phyloP scores from a whole-genome alignment of 306 rosid species.

The Fragaria iinumae region DNA sequence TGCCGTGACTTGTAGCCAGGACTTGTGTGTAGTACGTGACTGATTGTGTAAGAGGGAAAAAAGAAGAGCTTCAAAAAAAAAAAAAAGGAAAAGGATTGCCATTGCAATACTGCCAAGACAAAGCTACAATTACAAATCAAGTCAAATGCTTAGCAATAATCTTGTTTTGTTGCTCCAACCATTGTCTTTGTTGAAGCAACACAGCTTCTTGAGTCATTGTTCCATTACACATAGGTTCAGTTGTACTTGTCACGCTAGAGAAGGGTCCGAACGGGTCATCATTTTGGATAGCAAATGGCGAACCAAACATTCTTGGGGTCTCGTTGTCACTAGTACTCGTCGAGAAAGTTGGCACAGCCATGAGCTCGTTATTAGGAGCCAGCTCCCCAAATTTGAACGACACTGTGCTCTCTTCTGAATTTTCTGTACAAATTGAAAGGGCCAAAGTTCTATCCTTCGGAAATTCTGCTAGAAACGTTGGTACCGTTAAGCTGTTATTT shows the following conservation, averaged over 20 bases:
- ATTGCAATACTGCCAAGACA: not conserved
- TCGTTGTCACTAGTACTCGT: not conserved
- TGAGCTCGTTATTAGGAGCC: not conserved
- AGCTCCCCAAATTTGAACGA: not conserved
- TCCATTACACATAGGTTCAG: slow-evolving; percentile 21
- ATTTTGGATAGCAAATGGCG: slow-evolving; percentile 13
- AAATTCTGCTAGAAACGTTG: not conserved
- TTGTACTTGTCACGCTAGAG: slow-evolving; percentile 1
- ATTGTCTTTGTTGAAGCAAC: slow-evolving; percentile 44
- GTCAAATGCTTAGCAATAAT: slow-evolving; percentile 56
- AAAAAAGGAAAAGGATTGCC: no score
- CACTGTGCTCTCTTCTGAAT: not conserved
- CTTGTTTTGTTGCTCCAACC: slow-evolving; percentile 80
- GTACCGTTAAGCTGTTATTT: not conserved
- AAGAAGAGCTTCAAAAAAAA: no score
- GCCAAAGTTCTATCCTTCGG: not conserved
- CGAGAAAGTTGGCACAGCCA: not conserved
- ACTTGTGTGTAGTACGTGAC: not conserved
- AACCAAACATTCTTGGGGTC: not conserved
- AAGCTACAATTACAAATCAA: slow-evolving; percentile 19
- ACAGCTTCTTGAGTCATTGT: slow-evolving; percentile 36
- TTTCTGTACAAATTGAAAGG: not conserved
- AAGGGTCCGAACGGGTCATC: slow-evolving; percentile 59
- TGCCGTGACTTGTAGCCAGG: not conserved
- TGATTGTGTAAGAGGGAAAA: not conserved